Percentiles rank a stretch among this genome's conserved stretches.
These are phyloP conservation scores for Hemisphaericaspora nanyangensis DNA, from an alignment of 805 yeast species.

Conservation along the genomic window DNA sequence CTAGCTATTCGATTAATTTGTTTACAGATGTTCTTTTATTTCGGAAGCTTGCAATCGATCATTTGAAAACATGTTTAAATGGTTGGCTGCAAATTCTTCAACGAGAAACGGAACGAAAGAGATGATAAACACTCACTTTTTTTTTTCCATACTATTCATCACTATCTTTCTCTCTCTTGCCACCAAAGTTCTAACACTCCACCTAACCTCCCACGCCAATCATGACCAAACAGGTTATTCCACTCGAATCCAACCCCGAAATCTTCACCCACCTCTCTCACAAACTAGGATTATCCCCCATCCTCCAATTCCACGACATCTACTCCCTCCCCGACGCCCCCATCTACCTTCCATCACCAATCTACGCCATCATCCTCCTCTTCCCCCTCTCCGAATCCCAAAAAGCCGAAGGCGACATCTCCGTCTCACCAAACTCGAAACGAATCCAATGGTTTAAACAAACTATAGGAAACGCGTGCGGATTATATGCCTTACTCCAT, in stretches of 20 bases:
- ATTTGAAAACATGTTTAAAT: too few species aligned
- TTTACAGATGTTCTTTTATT: too few species aligned
- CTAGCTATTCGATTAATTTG: too few species aligned
- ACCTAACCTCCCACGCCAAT: not conserved
- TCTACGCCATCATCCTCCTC: conserved; percentile 67
- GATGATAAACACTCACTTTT: too few species aligned
- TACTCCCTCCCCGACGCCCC: conserved; percentile 83
- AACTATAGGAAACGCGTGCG: conserved; percentile 85
- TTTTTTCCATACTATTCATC: too few species aligned
- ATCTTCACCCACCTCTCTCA: conserved; percentile 69
- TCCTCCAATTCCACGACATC: conserved; percentile 70
- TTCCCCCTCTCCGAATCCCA: conserved; percentile 73
- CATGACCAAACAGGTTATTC: conserved; percentile 50
- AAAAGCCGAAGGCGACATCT: conserved; percentile 2
- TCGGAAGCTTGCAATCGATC: too few species aligned
- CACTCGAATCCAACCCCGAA: conserved; percentile 87
- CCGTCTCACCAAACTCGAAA: conserved; percentile 3
- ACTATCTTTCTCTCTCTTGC: too few species aligned
- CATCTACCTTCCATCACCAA: conserved; percentile 81
- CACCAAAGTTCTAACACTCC: too few species aligned
- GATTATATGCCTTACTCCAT: conserved; percentile 84
- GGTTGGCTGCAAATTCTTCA: too few species aligned
- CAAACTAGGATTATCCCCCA: conserved; percentile 61
- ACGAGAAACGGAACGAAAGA: too few species aligned
- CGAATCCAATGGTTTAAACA: conserved; percentile 76